phyloP scores from a whole-genome alignment of 2,329 filamentous ascomycete genomes.

The Camillea tinctor region DNA sequence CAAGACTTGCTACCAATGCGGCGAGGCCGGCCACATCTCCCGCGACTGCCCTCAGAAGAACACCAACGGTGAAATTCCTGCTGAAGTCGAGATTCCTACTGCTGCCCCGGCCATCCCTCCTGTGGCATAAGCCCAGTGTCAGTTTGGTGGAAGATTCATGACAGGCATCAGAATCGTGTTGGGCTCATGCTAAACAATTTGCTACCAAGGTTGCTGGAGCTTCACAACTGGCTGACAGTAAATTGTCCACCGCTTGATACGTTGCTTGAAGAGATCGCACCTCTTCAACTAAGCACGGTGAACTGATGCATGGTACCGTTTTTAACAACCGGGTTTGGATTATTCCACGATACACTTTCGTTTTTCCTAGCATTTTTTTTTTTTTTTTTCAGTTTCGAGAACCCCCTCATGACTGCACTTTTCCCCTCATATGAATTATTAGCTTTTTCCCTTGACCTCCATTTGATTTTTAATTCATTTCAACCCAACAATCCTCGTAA shows the following conservation, averaged over 20 bases:
- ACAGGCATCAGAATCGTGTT: slow-evolving; percentile 3
- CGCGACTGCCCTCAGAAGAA: slow-evolving; percentile 84
- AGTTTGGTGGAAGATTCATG: slow-evolving; percentile 3
- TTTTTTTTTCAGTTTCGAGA: background rate
- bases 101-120: slow-evolving; percentile 29
- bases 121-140: slow-evolving; percentile 27
- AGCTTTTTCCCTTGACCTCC: background rate
- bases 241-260: background rate
- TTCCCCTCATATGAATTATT: background rate
- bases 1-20: slow-evolving; percentile 98
- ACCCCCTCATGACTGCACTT: background rate
- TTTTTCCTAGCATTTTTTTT: background rate
- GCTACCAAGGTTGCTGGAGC: background rate
- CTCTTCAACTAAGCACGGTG: background rate
- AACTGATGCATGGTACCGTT: background rate
- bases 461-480: background rate
- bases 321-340: background rate
- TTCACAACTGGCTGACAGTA: background rate
- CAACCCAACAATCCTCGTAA: background rate
- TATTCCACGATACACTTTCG: background rate
- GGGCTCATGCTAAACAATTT: background rate
- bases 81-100: slow-evolving; percentile 28
- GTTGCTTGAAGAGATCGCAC: background rate
- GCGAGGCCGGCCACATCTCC: slow-evolving; percentile 93
- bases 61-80: slow-evolving; percentile 47